Percentiles rank a stretch among this genome's conserved stretches.
Evolutionary conservation across 345 rosid species (phyloP).

Genomic region (Salix udensis): DNA sequence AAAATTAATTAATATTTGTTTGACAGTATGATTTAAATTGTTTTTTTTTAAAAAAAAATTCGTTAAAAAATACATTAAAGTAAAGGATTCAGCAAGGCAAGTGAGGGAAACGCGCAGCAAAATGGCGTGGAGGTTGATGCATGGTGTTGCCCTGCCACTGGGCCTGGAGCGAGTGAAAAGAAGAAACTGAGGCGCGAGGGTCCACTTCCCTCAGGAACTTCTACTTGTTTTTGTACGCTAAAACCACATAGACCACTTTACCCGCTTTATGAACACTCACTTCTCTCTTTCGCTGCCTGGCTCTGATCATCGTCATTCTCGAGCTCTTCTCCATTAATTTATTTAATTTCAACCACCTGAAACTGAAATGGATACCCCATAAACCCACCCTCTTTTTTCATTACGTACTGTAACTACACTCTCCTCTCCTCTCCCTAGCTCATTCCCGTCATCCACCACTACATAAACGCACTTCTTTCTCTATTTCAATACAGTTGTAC

Average conservation of each 20-base stretch:
- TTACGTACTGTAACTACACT: not conserved
- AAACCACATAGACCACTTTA: constrained; percentile 6
- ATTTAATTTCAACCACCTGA: not conserved
- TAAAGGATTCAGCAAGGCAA: not conserved
- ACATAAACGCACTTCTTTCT: not conserved
- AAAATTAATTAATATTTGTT: no score
- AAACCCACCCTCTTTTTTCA: not conserved
- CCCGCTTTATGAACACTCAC: not conserved
- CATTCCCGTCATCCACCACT: not conserved
- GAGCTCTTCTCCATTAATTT: not conserved
- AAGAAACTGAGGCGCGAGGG: not conserved
- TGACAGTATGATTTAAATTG: no score
- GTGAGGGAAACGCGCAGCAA: not conserved
- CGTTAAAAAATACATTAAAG: no score
- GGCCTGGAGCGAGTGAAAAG: not conserved
- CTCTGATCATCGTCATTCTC: not conserved
- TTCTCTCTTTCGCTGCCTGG: not conserved
- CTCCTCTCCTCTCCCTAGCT: not conserved
- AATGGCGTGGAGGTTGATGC: not conserved
- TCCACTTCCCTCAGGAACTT: not conserved
- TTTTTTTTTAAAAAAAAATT: no score
- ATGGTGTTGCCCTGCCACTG: not conserved
- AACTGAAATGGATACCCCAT: not conserved
- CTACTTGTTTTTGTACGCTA: constrained; percentile 39
- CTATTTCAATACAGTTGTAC: not conserved